phyloP scores from a whole-genome alignment of 2,329 filamentous ascomycete genomes.

The Phialocephala subalpina region DNA sequence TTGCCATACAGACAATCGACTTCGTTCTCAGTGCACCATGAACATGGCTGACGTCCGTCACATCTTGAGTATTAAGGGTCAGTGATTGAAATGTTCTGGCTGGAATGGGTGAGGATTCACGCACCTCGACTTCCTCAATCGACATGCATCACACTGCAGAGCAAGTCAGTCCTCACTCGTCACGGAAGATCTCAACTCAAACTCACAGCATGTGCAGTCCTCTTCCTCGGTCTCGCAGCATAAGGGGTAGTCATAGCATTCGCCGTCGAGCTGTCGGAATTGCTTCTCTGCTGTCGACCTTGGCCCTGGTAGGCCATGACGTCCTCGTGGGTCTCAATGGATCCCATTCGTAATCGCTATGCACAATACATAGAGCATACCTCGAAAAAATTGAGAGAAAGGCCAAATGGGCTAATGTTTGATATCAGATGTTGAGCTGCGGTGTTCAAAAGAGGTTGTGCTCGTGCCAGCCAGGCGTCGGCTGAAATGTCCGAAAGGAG shows the following conservation, averaged over 20 bases:
- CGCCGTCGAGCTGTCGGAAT: constrained; percentile 31
- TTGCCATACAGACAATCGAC: constrained; percentile 34
- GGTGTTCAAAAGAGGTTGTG: background rate
- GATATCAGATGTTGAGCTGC: background rate
- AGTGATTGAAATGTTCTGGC: background rate
- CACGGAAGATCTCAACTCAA: background rate
- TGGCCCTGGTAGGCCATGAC: constrained; percentile 21
- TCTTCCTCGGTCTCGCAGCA: constrained; percentile 30
- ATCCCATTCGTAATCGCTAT: background rate
- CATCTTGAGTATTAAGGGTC: constrained; percentile 21
- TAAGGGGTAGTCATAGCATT: constrained; percentile 29
- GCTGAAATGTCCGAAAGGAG: background rate
- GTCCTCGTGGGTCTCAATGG: background rate
- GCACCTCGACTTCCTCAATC: constrained; percentile 30
- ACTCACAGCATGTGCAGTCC: constrained; percentile 34
- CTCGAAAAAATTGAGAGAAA: background rate
- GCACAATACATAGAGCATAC: background rate
- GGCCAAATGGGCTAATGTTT: background rate
- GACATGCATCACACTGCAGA: constrained; percentile 30
- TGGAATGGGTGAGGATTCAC: background rate
- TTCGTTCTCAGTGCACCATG: constrained; percentile 36
- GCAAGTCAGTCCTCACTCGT: constrained; percentile 5
- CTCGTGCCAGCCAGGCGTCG: background rate
- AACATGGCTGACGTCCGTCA: constrained; percentile 33
- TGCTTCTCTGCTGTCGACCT: constrained; percentile 27